Conservation (phyloP, 345 rosid species). For the Pugionium cornutum region DNA sequence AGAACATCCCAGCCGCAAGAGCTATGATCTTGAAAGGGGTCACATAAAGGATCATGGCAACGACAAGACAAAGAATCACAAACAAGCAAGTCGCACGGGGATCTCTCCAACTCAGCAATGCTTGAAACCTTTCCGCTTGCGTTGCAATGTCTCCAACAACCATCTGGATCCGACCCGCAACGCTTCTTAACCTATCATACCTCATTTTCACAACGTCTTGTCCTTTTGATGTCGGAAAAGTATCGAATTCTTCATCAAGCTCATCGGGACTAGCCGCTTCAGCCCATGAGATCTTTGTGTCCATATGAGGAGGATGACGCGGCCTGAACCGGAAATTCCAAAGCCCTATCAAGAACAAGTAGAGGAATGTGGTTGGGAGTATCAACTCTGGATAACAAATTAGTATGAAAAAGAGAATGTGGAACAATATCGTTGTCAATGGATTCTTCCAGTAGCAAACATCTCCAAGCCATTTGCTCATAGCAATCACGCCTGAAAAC, state of each 20-base stretch:
- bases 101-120: constrained; percentile 77
- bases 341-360: constrained; percentile 78
- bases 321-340: constrained; percentile 74
- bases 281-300: constrained; percentile 79
- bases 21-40: constrained; percentile 71
- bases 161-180: constrained; percentile 79
- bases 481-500: constrained; percentile 59
- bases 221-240: constrained; percentile 60
- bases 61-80: constrained; percentile 62
- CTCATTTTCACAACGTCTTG: constrained; percentile 75
- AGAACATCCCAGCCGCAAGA: constrained; percentile 56
- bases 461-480: constrained; percentile 73
- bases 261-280: constrained; percentile 78
- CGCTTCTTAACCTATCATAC: constrained; percentile 76
- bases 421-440: constrained; percentile 62
- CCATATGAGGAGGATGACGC: constrained; percentile 81
- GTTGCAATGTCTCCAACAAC: constrained; percentile 87
- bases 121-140: constrained; percentile 77
- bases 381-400: constrained; percentile 80
- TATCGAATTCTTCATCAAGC: constrained; percentile 38
- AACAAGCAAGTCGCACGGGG: constrained; percentile 78
- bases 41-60: constrained; percentile 64
- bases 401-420: constrained; percentile 63
- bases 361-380: constrained; percentile 71
- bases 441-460: constrained; percentile 81